Evolutionary conservation across 768 basidiomycete genomes (phyloP).

Genomic region (Strobilomyces dryophilus): DNA sequence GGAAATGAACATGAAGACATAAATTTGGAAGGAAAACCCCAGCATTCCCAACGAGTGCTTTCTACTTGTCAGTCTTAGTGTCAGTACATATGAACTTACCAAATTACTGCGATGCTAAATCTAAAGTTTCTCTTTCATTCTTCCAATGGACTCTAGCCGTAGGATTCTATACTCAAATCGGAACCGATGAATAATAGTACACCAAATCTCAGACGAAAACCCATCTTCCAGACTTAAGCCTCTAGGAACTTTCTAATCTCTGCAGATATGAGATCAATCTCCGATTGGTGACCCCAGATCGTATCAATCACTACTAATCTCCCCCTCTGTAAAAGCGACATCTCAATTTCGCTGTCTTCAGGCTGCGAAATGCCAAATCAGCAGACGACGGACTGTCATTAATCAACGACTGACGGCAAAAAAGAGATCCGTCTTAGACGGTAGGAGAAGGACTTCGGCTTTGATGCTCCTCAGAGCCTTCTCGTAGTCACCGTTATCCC

Average conservation of each 20-base stretch:
- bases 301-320: slow-evolving; percentile 42
- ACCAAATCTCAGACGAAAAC: neutral
- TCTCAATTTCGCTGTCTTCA: slow-evolving; percentile 48
- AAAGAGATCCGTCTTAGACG: slow-evolving; percentile 53
- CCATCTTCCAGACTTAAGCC: neutral
- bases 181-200: no score
- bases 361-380: slow-evolving; percentile 32
- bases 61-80: no score
- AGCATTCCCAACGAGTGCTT: no score
- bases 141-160: no score
- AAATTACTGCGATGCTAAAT: neutral
- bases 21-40: no score
- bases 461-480: slow-evolving; percentile 40
- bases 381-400: neutral
- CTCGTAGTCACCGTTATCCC: slow-evolving; percentile 40
- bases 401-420: slow-evolving; percentile 38
- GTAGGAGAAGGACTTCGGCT: slow-evolving; percentile 52
- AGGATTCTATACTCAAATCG: no score
- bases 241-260: slow-evolving; percentile 13
- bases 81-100: no score
- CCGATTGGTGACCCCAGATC: slow-evolving; percentile 19
- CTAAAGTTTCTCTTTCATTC: no score
- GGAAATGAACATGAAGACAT: no score
- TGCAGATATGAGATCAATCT: slow-evolving; percentile 6
- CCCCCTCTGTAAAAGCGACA: slow-evolving; percentile 37